phyloP scores from a whole-genome alignment of 2,329 filamentous ascomycete species.

The Neophaeococcomyces mojaviensis region DNA sequence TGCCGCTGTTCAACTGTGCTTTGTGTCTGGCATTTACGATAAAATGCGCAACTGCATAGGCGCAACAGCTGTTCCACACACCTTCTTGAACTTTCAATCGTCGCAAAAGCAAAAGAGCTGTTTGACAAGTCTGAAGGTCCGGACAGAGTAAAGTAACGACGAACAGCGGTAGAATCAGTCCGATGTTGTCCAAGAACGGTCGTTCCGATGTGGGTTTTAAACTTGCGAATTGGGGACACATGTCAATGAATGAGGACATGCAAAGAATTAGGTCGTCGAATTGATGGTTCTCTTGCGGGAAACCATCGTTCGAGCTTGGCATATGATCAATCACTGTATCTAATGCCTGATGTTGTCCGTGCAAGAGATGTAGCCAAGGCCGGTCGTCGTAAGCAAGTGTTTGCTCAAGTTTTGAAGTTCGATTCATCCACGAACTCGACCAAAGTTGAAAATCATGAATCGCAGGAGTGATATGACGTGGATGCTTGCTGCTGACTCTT shows the following conservation, averaged over 20 bases:
- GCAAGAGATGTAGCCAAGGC: conserved; percentile 4
- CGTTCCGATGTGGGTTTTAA: neutral
- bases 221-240: neutral
- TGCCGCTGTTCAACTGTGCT: neutral
- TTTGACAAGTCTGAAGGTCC: neutral
- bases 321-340: neutral
- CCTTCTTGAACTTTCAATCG: neutral
- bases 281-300: neutral
- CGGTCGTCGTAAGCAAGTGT: neutral
- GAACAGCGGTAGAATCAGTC: conserved; percentile 2
- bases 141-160: neutral
- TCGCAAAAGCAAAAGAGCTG: neutral
- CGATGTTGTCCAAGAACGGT: conserved; percentile 1
- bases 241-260: neutral
- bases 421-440: neutral
- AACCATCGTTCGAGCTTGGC: neutral
- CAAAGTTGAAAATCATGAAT: neutral
- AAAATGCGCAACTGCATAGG: neutral
- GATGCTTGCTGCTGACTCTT: neutral
- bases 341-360: conserved; percentile 1
- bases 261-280: neutral
- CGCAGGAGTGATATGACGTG: neutral
- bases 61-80: conserved; percentile 2
- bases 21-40: neutral
- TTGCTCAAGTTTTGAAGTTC: neutral